These are phyloP conservation scores for Westerdykella ornata DNA, from an alignment of 2,329 filamentous ascomycete genomes.

Conservation along the genomic window DNA sequence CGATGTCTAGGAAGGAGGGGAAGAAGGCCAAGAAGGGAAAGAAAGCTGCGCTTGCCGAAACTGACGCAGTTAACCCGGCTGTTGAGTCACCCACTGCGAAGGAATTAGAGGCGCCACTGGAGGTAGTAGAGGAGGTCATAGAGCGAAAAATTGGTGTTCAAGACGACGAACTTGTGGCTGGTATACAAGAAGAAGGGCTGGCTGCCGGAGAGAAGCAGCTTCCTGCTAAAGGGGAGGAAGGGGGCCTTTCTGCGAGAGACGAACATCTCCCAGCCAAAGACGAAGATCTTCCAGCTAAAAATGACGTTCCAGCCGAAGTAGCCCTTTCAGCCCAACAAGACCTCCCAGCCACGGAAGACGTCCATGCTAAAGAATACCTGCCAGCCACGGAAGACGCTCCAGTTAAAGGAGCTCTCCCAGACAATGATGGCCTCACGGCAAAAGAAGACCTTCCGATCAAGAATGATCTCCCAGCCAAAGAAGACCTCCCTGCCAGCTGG, in stretches of 20 bases:
- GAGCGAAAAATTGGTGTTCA: slow-evolving; percentile 1
- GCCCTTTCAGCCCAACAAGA: no score
- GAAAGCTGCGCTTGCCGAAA: slow-evolving; percentile 4
- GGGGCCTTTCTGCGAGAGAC: not conserved
- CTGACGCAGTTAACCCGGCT: slow-evolving; percentile 2
- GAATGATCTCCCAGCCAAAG: not conserved
- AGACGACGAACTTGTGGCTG: no score
- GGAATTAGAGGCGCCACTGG: not conserved
- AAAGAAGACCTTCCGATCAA: no score
- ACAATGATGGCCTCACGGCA: no score
- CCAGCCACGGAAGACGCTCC: not conserved
- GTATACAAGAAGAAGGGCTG: not conserved
- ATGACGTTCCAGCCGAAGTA: not conserved
- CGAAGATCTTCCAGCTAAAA: not conserved
- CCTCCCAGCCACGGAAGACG: not conserved
- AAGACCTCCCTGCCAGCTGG: not conserved
- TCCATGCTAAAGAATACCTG: not conserved
- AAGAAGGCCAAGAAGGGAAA: slow-evolving; percentile 10
- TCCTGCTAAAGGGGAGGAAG: not conserved
- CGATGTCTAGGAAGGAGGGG: slow-evolving; percentile 9
- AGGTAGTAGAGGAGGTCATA: not conserved
- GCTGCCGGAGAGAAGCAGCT: not conserved
- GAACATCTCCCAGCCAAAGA: not conserved
- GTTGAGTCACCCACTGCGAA: slow-evolving; percentile 2
- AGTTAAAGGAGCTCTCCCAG: no score